Evolutionary conservation across 441 rosid genomes (phyloP), one percentile per base, ranked within the genome.

Genomic region (Adansonia gregorii): DNA sequence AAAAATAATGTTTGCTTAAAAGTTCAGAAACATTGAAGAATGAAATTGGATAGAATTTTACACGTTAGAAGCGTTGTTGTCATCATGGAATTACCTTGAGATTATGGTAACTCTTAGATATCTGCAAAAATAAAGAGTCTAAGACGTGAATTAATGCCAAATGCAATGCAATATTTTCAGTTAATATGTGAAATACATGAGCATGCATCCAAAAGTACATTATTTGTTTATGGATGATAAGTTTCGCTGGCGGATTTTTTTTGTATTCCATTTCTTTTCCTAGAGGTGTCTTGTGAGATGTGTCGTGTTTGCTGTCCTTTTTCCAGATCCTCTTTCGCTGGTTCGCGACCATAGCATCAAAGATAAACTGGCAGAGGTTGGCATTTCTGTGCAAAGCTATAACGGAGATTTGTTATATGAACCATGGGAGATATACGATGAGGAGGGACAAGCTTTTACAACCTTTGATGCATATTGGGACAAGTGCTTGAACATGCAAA

Each of bases 361-460:
- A 83, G 93, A 89, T 83, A 88, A 90, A 72, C 84, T 93, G 35
- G 80, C 76, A 76, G 94, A 90, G 75, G 88, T 76, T 70, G 97
- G 97, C 55, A 77, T 94, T 80, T 87, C 94, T 17, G 94, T 94
- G 81, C 90, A 92, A 79, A 93, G 93, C 88, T 94, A 83, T 74
- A 94, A 89, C 78, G 98, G 92, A 8, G 98, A 94, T 89, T 82
- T 93, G 75, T 72, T 94, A 84, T 89, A 85, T 83, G 97, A 94
- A 80, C 98, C 98, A 3, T 94, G 98, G 98, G 98, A 92, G 76
- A 89, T 93, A 78, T 91, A 89, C 59, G 80, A 89, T 46, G 91
- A 89, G 67, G 82, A 76, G 72, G 95, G 98, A 31, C 81, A 78
- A 72, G 89, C 95, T 80, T 92, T 93, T 84, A 85, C 88, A 6